Evolutionary conservation across 352 stramenopile genomes (phyloP), one percentile per base, ranked within the genome.

Genomic region (Phytophthora agathidicida): DNA sequence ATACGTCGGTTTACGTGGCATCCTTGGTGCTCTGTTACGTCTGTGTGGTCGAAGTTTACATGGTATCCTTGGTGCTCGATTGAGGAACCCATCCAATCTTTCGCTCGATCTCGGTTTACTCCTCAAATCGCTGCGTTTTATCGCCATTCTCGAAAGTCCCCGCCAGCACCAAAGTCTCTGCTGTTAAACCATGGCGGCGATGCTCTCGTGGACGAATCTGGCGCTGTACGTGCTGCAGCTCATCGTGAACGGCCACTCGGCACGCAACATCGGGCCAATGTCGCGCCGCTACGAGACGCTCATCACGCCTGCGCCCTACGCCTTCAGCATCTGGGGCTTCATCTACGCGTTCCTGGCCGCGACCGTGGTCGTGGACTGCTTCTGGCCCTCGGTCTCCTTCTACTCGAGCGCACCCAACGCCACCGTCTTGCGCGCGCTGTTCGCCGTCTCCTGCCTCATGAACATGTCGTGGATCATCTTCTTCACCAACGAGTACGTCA

Each of bases 271-370:
- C 38, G 71, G 61, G 0, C 77, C 81, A 41, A 77, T 83, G 62
- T 83, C 81, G 43, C 75, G 68, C 11, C 73, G 66, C 51, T 80
- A 93, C 39, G 71, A 85, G 57, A 91, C 82, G 57, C 73, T 92
- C 51, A 81, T 94, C 66, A 94, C 85, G 41, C 85, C 85, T 20
- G 80, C 78, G 24, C 68, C 73, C 22, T 88, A 83, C 64, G 81
- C 80, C 30, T 94, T 94, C 58, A 73, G 77, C 32, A 92, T 94
- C 68, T 94, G 85, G 82, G 72, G 82, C 1, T 49, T 94, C 38
- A 94, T 94, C 66, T 92, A 94, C 71, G 50, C 60, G 37, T 69
- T 83, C 70, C 67, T 94, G 62, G 71, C 76, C n/a, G 55, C 85
- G 7, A 78, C 68, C 7, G 75, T 91, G 5, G 58, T 86, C 22